phyloP scores from a whole-genome alignment of 169 alveolate genomes.

The Plasmodium billcollinsi region DNA sequence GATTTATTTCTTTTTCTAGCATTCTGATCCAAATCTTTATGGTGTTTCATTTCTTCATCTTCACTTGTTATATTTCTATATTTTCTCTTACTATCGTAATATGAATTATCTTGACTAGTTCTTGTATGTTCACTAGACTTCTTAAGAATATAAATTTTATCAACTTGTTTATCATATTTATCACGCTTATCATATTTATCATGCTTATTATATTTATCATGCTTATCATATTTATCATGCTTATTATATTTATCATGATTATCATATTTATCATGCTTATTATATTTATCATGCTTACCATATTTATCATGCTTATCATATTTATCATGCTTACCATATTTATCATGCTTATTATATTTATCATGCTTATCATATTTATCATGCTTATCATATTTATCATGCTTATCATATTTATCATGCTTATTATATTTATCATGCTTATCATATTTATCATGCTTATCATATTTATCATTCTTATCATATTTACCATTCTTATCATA shows the following conservation, averaged over 20 bases:
- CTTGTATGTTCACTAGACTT: no score
- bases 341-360: neutral
- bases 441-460: neutral
- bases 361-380: neutral
- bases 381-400: neutral
- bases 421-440: neutral
- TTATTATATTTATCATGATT: neutral
- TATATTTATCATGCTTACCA: neutral
- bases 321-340: neutral
- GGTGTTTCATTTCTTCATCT: no score
- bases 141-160: no score
- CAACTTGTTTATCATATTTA: no score
- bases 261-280: neutral
- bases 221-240: neutral
- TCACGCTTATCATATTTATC: no score
- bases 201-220: neutral
- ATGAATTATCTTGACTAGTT: no score
- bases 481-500: neutral
- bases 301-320: neutral
- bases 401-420: neutral
- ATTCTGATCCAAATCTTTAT: no score
- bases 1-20: no score
- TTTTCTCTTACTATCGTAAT: no score
- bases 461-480: neutral
- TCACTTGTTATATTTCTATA: no score